These are phyloP conservation scores for Arabidopsis suecica DNA, from an alignment of 345 rosid species.

Conservation along the genomic window DNA sequence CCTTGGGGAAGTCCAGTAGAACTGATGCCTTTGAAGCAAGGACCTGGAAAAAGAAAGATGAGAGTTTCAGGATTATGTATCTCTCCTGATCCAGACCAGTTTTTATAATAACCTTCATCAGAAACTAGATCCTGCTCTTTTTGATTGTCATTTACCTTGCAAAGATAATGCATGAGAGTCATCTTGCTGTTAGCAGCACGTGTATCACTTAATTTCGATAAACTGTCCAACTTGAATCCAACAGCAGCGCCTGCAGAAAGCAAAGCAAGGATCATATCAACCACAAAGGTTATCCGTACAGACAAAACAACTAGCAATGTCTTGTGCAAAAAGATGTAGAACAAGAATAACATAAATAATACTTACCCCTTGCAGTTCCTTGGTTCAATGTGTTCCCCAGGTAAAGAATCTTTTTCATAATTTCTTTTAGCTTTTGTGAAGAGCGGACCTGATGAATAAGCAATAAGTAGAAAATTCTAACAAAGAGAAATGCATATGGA, in stretches of 20 bases:
- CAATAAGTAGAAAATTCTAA: slow-evolving; percentile 18
- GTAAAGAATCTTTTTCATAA: slow-evolving; percentile 90
- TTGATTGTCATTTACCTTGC: slow-evolving; percentile 63
- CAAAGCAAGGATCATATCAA: slow-evolving; percentile 21
- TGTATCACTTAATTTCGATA: slow-evolving; percentile 87
- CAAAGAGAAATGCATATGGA: slow-evolving; percentile 22
- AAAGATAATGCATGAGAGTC: slow-evolving; percentile 98
- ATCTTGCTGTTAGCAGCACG: slow-evolving; percentile 92
- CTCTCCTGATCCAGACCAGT: slow-evolving; percentile 15
- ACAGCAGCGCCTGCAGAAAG: slow-evolving; percentile 84
- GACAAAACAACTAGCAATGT: slow-evolving; percentile 20
- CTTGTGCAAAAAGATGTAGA: slow-evolving; percentile 12
- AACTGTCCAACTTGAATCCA: slow-evolving; percentile 99
- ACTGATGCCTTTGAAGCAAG: slow-evolving; percentile 77
- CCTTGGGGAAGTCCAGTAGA: slow-evolving; percentile 82
- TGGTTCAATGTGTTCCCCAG: slow-evolving; percentile 93
- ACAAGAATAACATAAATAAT: neutral
- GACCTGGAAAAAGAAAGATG: slow-evolving; percentile 54
- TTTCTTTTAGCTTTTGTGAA: slow-evolving; percentile 85
- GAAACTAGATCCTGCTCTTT: slow-evolving; percentile 9
- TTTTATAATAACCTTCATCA: slow-evolving; percentile 14
- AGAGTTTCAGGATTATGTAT: slow-evolving; percentile 16
- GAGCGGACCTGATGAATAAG: slow-evolving; percentile 70
- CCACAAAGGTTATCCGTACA: slow-evolving; percentile 23
- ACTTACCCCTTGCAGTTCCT: slow-evolving; percentile 98